Evolutionary conservation across 2,329 filamentous ascomycete genomes (phyloP).

Genomic region (Penicillium expansum): DNA sequence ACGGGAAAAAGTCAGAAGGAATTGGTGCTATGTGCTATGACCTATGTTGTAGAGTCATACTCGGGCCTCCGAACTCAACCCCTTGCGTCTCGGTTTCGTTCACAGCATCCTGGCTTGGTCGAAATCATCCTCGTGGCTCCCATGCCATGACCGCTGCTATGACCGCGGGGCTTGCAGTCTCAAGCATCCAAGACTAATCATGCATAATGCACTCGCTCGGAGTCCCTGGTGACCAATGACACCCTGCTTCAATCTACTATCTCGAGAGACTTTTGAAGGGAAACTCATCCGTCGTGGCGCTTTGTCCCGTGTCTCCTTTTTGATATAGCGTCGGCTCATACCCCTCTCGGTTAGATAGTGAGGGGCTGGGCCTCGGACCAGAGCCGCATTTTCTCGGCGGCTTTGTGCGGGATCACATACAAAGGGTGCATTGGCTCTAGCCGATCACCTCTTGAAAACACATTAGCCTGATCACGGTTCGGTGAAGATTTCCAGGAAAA

Average conservation of each 20-base stretch:
- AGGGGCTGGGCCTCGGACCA: conserved; percentile 56
- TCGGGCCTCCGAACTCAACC: conserved; percentile 3
- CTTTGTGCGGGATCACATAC: conserved; percentile 74
- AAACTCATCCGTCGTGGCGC: not conserved
- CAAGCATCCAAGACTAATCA: not conserved
- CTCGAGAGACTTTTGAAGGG: not conserved
- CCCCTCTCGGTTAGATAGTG: not conserved
- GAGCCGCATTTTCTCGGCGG: conserved; percentile 61
- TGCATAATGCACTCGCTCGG: conserved; percentile 8
- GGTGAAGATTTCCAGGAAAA: conserved; percentile 43
- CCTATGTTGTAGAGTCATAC: conserved; percentile 2
- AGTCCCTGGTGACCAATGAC: conserved; percentile 1
- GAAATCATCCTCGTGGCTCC: conserved; percentile 12
- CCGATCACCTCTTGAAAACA: conserved; percentile 69
- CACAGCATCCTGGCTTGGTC: not conserved
- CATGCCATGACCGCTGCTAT: conserved; percentile 12
- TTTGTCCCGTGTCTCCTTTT: not conserved
- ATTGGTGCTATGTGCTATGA: conserved; percentile 6
- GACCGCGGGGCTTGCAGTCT: conserved; percentile 5
- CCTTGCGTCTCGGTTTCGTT: conserved; percentile 15
- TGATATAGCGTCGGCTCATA: not conserved
- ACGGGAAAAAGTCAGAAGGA: not conserved
- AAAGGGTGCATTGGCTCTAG: conserved; percentile 75
- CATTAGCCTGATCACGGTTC: conserved; percentile 50
- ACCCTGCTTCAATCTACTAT: not conserved